These are phyloP conservation scores for Pseudohalonectria lignicola DNA, from an alignment of 2,329 filamentous ascomycete species.

Conservation along the genomic window DNA sequence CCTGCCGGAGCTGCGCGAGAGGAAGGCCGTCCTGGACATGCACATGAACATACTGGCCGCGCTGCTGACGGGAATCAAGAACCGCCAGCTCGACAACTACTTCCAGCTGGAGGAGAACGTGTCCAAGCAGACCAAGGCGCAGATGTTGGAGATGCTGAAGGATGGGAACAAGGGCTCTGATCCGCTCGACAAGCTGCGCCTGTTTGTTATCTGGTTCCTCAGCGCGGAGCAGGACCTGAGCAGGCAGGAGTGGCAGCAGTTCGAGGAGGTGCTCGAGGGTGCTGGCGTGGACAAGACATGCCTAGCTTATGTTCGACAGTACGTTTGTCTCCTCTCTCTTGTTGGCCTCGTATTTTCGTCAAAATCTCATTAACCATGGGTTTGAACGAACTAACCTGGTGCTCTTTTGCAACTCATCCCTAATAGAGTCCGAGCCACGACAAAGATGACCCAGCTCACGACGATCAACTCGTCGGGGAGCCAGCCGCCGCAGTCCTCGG, in stretches of 20 bases:
- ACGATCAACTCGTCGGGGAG: constrained; percentile 68
- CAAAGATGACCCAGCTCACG: constrained; percentile 95
- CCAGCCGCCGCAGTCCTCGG: constrained; percentile 47
- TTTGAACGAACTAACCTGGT: constrained; percentile 3
- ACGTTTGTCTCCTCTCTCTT: constrained; percentile 20
- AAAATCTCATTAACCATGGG: constrained; percentile 1
- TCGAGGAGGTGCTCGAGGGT: constrained; percentile 70
- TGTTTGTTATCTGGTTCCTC: constrained; percentile 96
- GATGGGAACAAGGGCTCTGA: constrained; percentile 73
- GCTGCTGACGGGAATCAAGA: constrained; percentile 69
- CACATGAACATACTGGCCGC: constrained; percentile 97
- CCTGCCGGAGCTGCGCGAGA: constrained; percentile 81
- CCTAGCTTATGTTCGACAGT: constrained; percentile 80
- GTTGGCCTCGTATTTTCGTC: neutral
- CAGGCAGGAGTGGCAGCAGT: constrained; percentile 71
- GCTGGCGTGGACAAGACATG: constrained; percentile 68
- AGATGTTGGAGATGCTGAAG: constrained; percentile 79
- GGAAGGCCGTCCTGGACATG: constrained; percentile 91
- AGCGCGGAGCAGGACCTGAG: constrained; percentile 85
- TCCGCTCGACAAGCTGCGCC: constrained; percentile 75
- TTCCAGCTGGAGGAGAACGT: constrained; percentile 93
- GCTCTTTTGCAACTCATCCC: no score
- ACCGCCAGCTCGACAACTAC: constrained; percentile 89
- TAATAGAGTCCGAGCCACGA: constrained; percentile 48
- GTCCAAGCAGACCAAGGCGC: constrained; percentile 79